phyloP scores from a whole-genome alignment of 768 basidiomycete species.

The button mushroom (Agaricus bisporus) region DNA sequence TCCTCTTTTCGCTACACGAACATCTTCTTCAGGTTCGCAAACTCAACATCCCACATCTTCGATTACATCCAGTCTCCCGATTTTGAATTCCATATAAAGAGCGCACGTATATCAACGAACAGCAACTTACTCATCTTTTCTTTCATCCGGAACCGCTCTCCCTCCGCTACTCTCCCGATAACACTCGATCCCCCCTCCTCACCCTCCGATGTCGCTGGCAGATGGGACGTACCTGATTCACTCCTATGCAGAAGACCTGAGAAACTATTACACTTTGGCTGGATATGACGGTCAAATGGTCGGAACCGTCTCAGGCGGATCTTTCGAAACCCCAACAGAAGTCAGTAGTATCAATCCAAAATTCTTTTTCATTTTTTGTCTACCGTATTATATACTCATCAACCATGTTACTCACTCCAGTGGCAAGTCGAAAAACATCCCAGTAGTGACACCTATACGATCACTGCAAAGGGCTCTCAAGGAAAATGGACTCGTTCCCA shows the following conservation, averaged over 20 bases:
- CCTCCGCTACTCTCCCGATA: no score
- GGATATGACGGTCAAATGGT: neutral
- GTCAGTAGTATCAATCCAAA: neutral
- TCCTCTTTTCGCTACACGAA: neutral
- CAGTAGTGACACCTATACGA: slow-evolving; percentile 2
- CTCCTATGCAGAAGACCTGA: neutral
- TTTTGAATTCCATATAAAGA: neutral
- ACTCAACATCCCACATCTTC: neutral
- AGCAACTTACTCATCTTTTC: no score
- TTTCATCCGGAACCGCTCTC: no score
- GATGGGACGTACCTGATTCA: slow-evolving; percentile 7
- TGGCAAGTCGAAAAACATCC: slow-evolving; percentile 6
- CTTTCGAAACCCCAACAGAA: neutral
- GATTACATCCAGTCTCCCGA: neutral
- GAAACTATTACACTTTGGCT: neutral
- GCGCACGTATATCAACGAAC: no score
- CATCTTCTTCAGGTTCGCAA: neutral
- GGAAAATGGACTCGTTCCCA: neutral
- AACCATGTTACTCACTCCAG: neutral
- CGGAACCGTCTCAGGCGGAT: neutral
- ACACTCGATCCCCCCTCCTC: neutral
- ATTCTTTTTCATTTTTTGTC: no score
- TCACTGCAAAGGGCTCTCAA: slow-evolving; percentile 2
- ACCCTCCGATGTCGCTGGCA: neutral
- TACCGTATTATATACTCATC: neutral